Conservation (phyloP, 441 rosid species). For the Manihot esculenta region DNA sequence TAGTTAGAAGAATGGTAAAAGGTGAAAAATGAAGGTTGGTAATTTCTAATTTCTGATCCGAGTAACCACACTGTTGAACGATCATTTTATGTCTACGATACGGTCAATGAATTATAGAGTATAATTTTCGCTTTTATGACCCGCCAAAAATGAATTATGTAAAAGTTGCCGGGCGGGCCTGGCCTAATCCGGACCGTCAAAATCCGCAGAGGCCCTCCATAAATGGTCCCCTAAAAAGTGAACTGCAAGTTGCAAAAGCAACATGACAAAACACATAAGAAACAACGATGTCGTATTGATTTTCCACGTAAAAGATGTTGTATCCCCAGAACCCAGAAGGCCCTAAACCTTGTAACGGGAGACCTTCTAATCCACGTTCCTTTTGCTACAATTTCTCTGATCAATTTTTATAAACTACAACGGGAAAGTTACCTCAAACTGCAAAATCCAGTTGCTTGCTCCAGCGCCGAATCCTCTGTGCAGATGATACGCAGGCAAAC, state of each 20-base stretch:
- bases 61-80: neutral
- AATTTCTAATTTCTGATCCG: neutral
- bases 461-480: conserved; percentile 86
- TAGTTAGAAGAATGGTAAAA: conserved; percentile 17
- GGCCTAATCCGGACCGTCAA: too few relatives aligned
- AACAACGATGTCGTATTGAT: conserved; percentile 20
- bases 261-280: neutral
- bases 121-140: too few relatives aligned
- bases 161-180: too few relatives aligned
- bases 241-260: neutral
- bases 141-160: neutral
- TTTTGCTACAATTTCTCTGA: too few relatives aligned
- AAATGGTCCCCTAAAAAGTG: too few relatives aligned
- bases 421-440: conserved; percentile 68
- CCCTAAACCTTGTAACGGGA: neutral
- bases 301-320: neutral
- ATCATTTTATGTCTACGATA: too few relatives aligned
- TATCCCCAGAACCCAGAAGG: conserved; percentile 4
- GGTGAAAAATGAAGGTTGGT: neutral
- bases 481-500: conserved; percentile 84
- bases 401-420: neutral
- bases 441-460: conserved; percentile 74
- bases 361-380: too few relatives aligned
- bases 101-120: too few relatives aligned
- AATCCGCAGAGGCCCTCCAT: too few relatives aligned